Base-by-base conservation (phyloP, 495 filamentous ascomycete genomes). In the Daldinia loculata region DNA sequence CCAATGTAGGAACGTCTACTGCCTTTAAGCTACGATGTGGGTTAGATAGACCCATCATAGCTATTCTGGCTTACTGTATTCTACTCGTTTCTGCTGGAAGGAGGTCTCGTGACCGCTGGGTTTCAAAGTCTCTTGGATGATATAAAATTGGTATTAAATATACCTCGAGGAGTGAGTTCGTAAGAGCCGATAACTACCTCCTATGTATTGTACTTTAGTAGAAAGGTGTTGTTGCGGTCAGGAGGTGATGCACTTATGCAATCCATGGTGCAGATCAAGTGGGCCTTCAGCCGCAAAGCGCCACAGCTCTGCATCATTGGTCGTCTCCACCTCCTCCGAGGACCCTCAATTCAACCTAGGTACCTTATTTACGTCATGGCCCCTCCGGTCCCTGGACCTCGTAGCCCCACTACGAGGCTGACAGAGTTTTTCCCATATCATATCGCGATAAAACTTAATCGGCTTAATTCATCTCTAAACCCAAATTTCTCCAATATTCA, bases 341-440 rank as follows among this genome's bases (percentile, higher is more conserved):
- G 26, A 55, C 24, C 56, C 26, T 48, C 38, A 29, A 55, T 26
- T 22, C 22, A 39, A 14, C 11, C n/a, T n/a, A n/a, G n/a, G n/a
- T n/a, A n/a, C n/a, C 0, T 36, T 36, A 43, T 29, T 34, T 71
- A 66, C 69, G 69, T 71, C 69, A 71, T 71, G 2, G 27, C 63
- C 63, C 69, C 63, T 30, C 53, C 53, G 15, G 50, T 51, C 69
- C 69, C 69, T 63, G 63, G 22, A 39, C 32, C 4, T 14, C 2
- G 6, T 0, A 52, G 50, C 39, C 57, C 63, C 69, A 67, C 53
- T 30, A 55, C 69, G 38, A 71, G 69, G 69, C 69, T 71, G 69
- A 59, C 30, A 19, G 32, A 45, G 12, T 11, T 56, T 56, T 56
- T 9, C 30, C 15, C 27, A n/a, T 8, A 32, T 32, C 29, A 32